These are phyloP conservation scores for Xylariaceae sp. DNA, from an alignment of 2,329 filamentous ascomycete species.

Conservation along the genomic window DNA sequence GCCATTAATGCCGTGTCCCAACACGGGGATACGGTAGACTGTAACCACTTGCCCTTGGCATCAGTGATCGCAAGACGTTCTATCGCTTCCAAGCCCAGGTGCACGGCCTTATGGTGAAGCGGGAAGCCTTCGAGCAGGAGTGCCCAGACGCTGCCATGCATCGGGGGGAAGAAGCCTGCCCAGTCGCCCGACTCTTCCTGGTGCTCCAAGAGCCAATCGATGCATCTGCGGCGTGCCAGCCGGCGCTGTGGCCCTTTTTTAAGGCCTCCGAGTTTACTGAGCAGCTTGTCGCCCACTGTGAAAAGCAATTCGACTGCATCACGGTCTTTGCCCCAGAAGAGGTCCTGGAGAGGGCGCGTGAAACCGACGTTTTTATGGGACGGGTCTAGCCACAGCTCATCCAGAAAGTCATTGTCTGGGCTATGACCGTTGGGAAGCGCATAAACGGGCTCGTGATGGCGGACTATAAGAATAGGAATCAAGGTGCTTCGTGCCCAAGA, in stretches of 20 bases:
- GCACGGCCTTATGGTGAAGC: neutral
- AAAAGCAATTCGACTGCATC: neutral
- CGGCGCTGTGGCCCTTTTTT: neutral
- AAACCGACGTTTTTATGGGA: neutral
- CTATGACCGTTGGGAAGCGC: neutral
- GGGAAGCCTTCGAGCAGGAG: conserved; percentile 40
- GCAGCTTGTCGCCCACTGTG: neutral
- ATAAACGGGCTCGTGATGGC: neutral
- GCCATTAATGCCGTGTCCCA: conserved; percentile 45
- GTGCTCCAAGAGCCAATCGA: conserved; percentile 41
- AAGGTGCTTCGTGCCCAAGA: conserved; percentile 24
- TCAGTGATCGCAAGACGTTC: conserved; percentile 31
- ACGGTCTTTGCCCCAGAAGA: no score
- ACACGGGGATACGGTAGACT: conserved; percentile 37
- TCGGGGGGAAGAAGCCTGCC: conserved; percentile 40
- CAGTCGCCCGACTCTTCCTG: conserved; percentile 41
- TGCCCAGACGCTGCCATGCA: conserved; percentile 37
- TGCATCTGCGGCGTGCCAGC: conserved; percentile 30
- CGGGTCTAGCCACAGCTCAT: neutral
- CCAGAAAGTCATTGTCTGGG: neutral
- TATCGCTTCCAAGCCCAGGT: neutral
- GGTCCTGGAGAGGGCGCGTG: neutral
- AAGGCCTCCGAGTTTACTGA: neutral
- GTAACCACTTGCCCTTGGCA: conserved; percentile 37
- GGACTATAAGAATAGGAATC: neutral